phyloP scores from a whole-genome alignment of 192 early-diverging fungal genomes.

The Coemansia sp. region DNA sequence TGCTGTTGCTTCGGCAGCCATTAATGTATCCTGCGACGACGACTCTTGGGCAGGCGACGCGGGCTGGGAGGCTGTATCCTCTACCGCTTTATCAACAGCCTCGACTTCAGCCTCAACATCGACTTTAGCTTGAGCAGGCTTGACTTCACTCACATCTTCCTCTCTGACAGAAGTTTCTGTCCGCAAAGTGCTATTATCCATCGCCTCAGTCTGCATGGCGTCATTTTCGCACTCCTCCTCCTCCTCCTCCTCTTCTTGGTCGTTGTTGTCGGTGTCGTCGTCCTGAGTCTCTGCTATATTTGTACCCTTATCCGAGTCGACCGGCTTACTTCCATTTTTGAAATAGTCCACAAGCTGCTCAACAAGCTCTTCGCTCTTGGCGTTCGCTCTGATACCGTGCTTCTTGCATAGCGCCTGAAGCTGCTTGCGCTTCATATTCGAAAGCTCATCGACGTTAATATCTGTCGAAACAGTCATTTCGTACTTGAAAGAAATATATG shows the following conservation, averaged over 20 bases:
- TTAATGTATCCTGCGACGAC: no score
- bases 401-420: slow-evolving; percentile 48
- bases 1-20: no score
- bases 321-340: no score
- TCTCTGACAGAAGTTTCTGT: no score
- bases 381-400: slow-evolving; percentile 43
- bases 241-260: slow-evolving; percentile 2
- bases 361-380: slow-evolving; percentile 40
- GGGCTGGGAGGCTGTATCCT: background rate
- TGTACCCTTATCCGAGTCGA: background rate
- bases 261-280: background rate
- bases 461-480: no score
- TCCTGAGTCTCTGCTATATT: background rate
- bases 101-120: background rate
- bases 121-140: no score
- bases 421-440: slow-evolving; percentile 38
- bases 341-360: slow-evolving; percentile 14
- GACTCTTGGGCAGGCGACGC: background rate
- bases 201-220: background rate
- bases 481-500: background rate
- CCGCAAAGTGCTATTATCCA: no score
- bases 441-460: slow-evolving; percentile 26
- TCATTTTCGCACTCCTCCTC: slow-evolving; percentile 3
- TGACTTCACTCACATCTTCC: no score
- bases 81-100: background rate